A percentile compares a stretch with the other conserved stretches of the same genome.
Conservation (phyloP, 768 basidiomycete species). For the Macrolepiota dolichaula region DNA sequence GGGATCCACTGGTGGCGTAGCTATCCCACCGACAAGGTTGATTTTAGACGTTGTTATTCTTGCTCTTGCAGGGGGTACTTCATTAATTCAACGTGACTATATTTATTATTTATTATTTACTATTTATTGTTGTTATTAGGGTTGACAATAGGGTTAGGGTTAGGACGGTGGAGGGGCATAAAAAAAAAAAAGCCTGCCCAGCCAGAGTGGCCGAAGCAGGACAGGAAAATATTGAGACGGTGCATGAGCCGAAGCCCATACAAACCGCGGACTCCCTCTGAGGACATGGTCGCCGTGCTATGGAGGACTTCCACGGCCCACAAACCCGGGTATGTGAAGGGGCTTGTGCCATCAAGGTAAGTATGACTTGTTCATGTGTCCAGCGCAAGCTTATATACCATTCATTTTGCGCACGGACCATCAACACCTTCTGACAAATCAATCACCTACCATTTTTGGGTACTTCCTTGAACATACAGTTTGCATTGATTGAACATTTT, state of each 20-base stretch:
- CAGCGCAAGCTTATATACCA: constrained; percentile 21
- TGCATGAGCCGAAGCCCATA: constrained; percentile 75
- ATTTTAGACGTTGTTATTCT: no score
- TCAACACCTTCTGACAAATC: neutral
- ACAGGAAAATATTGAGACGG: constrained; percentile 80
- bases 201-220: constrained; percentile 65
- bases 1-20: no score
- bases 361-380: constrained; percentile 34
- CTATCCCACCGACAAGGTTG: no score
- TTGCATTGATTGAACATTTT: neutral
- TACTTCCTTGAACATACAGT: no score
- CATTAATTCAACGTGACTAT: no score
- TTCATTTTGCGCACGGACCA: constrained; percentile 35
- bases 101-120: neutral
- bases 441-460: no score
- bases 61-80: no score
- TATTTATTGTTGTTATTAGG: no score
- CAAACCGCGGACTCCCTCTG: constrained; percentile 56
- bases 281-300: constrained; percentile 75
- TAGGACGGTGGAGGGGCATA: constrained; percentile 24
- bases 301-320: constrained; percentile 55
- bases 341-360: constrained; percentile 63
- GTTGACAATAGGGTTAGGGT: constrained; percentile 45
- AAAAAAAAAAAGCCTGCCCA: constrained; percentile 49
- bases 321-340: constrained; percentile 53